phyloP scores from a whole-genome alignment of 352 stramenopile genomes.

The Globisporangium echinulatum region DNA sequence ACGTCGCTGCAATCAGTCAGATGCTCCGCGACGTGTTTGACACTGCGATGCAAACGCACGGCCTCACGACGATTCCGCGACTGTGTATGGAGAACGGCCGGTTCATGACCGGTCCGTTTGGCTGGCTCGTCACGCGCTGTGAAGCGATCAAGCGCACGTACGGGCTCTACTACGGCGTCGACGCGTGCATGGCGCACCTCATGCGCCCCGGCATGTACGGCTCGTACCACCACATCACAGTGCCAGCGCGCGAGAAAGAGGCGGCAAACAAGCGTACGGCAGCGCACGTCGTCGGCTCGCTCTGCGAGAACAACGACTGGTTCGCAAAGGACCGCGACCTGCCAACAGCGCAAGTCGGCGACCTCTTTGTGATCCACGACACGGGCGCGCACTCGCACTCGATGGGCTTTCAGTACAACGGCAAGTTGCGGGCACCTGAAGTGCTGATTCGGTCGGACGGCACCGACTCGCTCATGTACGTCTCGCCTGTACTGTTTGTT shows the following conservation, averaged over 20 bases:
- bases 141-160: constrained; percentile 86
- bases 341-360: constrained; percentile 63
- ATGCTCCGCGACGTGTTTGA: constrained; percentile 79
- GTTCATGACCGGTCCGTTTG: constrained; percentile 85
- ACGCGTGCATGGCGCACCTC: constrained; percentile 87
- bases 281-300: constrained; percentile 77
- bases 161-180: constrained; percentile 81
- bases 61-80: constrained; percentile 46
- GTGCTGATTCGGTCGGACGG: constrained; percentile 63
- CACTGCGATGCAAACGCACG: constrained; percentile 60
- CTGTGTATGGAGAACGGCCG: constrained; percentile 89
- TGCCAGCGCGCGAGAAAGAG: constrained; percentile 47
- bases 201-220: constrained; percentile 90
- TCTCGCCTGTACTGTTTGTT: constrained; percentile 10
- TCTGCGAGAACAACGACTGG: constrained; percentile 92
- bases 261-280: constrained; percentile 20
- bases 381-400: constrained; percentile 87
- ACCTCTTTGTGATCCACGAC: constrained; percentile 89
- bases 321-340: constrained; percentile 82
- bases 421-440: constrained; percentile 86
- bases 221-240: constrained; percentile 85
- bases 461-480: constrained; percentile 63
- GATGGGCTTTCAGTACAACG: constrained; percentile 93
- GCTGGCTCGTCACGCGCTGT: constrained; percentile 81
- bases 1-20: constrained; percentile 61